These are phyloP conservation scores for Vaucheria bursata DNA, from an alignment of 352 stramenopile genomes.

Conservation along the genomic window DNA sequence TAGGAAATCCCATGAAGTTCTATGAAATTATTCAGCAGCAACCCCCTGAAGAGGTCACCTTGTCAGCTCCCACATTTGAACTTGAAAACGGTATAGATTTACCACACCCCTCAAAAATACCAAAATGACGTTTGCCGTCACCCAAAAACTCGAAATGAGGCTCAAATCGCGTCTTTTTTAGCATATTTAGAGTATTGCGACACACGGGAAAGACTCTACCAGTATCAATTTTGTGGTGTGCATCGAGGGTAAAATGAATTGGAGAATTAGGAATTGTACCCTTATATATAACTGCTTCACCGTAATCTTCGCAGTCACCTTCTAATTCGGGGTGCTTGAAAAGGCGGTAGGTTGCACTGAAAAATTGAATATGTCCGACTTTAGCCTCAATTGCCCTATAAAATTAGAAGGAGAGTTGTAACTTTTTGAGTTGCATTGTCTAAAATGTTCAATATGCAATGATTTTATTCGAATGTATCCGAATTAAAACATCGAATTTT, in stretches of 20 bases:
- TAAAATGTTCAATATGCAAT: too few relatives aligned
- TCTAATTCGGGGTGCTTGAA: slow-evolving; percentile 68
- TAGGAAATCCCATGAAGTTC: too few relatives aligned
- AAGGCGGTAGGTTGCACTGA: slow-evolving; percentile 72
- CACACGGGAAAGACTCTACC: slow-evolving; percentile 46
- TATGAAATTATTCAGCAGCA: too few relatives aligned
- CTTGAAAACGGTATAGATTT: slow-evolving; percentile 45
- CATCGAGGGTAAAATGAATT: slow-evolving; percentile 35
- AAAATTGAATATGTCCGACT: slow-evolving; percentile 68
- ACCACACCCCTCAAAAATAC: slow-evolving; percentile 34
- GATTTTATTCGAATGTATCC: too few relatives aligned
- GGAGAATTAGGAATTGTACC: slow-evolving; percentile 60
- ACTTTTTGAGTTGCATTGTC: too few relatives aligned
- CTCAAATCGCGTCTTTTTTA: slow-evolving; percentile 31
- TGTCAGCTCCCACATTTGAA: background rate
- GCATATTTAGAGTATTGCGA: slow-evolving; percentile 45
- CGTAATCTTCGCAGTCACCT: slow-evolving; percentile 75
- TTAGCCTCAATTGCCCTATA: slow-evolving; percentile 47
- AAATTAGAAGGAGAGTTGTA: too few relatives aligned
- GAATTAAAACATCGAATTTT: too few relatives aligned
- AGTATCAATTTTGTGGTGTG: slow-evolving; percentile 45
- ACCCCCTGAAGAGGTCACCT: too few relatives aligned
- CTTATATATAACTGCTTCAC: slow-evolving; percentile 77
- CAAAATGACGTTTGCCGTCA: slow-evolving; percentile 28
- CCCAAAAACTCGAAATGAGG: slow-evolving; percentile 43